A percentile compares a stretch with the other conserved stretches of the same genome.
Evolutionary conservation across 2,329 filamentous ascomycete genomes (phyloP).

Genomic region (Fusarium bactridioides): DNA sequence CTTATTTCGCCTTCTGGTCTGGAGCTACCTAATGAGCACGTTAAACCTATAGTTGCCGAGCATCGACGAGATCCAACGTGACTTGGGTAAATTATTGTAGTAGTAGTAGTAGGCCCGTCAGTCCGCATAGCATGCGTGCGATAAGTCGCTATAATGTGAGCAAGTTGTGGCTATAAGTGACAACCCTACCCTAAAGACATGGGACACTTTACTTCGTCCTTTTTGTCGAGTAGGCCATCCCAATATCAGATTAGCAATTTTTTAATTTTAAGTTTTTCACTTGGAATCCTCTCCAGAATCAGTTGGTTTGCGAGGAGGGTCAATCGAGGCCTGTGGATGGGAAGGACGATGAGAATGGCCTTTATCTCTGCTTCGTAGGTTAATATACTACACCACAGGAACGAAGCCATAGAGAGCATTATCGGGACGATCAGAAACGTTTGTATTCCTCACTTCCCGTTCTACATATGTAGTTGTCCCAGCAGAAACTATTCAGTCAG

Average conservation of each 20-base stretch:
- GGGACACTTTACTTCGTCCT: neutral
- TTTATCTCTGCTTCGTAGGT: neutral
- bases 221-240: neutral
- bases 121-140: neutral
- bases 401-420: neutral
- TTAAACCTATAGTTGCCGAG: neutral
- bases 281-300: neutral
- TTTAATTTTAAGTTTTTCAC: too few relatives aligned
- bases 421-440: neutral
- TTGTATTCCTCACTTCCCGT: neutral
- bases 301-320: neutral
- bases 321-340: neutral
- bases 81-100: too few relatives aligned
- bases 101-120: too few relatives aligned
- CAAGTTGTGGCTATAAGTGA: neutral
- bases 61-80: neutral
- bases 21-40: too few relatives aligned
- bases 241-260: neutral
- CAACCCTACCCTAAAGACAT: neutral
- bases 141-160: neutral
- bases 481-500: fast-evolving
- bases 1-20: neutral
- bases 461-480: neutral
- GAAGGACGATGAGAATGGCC: neutral
- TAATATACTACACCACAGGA: neutral